Conservation (phyloP, 306 rosid species). For the Quercus cerris region DNA sequence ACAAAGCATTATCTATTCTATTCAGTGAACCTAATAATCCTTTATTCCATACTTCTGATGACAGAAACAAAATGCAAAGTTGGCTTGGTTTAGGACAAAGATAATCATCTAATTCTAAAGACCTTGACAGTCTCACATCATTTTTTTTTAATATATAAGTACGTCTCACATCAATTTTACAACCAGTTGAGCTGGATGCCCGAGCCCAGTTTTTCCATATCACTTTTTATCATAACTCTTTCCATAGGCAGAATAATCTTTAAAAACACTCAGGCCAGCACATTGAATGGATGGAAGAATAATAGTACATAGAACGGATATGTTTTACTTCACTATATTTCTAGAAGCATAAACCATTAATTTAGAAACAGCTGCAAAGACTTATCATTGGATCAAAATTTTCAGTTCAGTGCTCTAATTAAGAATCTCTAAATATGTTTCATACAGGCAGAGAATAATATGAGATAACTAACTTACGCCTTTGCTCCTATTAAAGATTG, state of each 20-base stretch:
- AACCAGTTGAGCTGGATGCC: neutral
- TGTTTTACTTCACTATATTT: neutral
- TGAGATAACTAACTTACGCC: conserved; percentile 2
- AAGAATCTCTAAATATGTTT: neutral
- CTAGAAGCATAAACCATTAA: neutral
- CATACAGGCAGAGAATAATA: neutral
- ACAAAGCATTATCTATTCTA: no score
- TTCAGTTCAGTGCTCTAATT: neutral
- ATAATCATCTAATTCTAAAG: neutral
- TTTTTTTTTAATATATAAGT: no score
- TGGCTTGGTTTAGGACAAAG: neutral
- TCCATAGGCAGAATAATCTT: neutral
- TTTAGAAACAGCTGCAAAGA: neutral
- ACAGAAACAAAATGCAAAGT: no score
- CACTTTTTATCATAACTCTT: neutral
- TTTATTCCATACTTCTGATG: no score
- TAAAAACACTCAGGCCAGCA: neutral
- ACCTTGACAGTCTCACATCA: neutral
- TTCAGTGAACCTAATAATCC: no score
- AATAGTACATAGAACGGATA: neutral
- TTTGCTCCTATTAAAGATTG: neutral
- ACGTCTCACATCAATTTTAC: neutral
- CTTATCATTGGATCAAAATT: neutral
- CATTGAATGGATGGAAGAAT: neutral
- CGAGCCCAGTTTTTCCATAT: neutral